Percentiles rank a stretch among this genome's conserved stretches.
These are phyloP conservation scores for Cyclanthera cordifolia DNA, from an alignment of 306 rosid species.

Conservation along the genomic window DNA sequence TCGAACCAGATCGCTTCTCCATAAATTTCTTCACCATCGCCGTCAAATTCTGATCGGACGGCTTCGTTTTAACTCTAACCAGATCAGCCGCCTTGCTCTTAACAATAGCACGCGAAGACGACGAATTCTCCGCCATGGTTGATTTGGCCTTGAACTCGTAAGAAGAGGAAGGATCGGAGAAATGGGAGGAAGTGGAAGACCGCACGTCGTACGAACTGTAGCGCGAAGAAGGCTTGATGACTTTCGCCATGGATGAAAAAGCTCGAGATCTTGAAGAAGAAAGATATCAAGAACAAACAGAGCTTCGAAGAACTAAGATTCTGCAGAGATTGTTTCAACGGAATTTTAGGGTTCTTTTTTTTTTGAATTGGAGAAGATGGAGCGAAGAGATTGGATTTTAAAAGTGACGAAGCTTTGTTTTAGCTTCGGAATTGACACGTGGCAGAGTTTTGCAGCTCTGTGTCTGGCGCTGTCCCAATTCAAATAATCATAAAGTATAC, in stretches of 20 bases:
- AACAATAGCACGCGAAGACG: conserved; percentile 55
- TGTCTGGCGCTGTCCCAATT: conserved; percentile 44
- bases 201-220: conserved; percentile 72
- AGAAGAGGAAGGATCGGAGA: conserved; percentile 74
- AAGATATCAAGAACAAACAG: not conserved
- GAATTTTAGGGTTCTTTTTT: not conserved
- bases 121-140: not conserved
- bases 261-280: not conserved
- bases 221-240: conserved; percentile 59
- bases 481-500: conserved; percentile 23
- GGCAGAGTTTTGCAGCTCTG: conserved; percentile 16
- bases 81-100: conserved; percentile 41
- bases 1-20: conserved; percentile 35
- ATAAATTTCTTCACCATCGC: conserved; percentile 64
- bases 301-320: not conserved
- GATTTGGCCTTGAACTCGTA: conserved; percentile 34
- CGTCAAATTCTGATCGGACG: conserved; percentile 48
- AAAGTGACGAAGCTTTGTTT: not conserved
- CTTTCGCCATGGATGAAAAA: conserved; percentile 28
- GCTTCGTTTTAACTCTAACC: conserved; percentile 17
- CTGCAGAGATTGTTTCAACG: not conserved
- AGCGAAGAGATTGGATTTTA: not conserved
- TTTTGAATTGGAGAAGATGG: not conserved
- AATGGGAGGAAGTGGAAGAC: conserved; percentile 59
- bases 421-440: conserved; percentile 29